Conservation (phyloP, 2,329 filamentous ascomycete genomes). For the Sporothrix dimorphospora region DNA sequence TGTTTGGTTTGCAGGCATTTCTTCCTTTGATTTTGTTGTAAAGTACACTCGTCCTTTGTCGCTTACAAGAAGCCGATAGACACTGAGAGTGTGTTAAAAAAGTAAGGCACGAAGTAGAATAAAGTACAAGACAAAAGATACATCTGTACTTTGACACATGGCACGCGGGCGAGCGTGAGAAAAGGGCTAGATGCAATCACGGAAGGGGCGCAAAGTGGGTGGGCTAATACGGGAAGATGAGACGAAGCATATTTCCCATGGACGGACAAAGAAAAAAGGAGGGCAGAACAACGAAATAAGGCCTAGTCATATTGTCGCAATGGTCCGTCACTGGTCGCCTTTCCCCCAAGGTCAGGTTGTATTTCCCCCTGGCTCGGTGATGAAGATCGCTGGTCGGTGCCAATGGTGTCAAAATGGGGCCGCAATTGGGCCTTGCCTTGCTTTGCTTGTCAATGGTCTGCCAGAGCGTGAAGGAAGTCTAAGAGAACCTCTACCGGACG, state of each 20-base stretch:
- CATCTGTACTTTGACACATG: not conserved
- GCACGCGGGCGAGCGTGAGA: not conserved
- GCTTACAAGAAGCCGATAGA: not conserved
- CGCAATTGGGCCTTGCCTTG: not conserved
- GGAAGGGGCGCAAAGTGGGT: not conserved
- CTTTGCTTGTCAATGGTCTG: not conserved
- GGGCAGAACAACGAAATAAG: not conserved
- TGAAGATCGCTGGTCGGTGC: constrained; percentile 18
- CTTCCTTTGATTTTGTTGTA: not conserved
- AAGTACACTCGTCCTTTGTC: not conserved
- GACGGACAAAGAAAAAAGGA: not conserved
- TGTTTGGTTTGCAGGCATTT: not conserved
- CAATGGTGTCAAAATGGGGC: not conserved
- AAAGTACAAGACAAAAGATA: not conserved
- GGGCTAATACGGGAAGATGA: constrained; percentile 9
- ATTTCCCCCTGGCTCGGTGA: constrained; percentile 16
- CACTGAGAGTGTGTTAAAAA: not conserved
- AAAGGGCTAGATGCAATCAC: constrained; percentile 10
- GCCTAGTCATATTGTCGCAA: not conserved
- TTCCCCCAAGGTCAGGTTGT: not conserved
- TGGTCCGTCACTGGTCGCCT: not conserved
- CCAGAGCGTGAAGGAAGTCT: not conserved
- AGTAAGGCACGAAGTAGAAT: not conserved
- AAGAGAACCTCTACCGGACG: constrained; percentile 1
- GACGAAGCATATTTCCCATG: constrained; percentile 12